Evolutionary conservation across 441 rosid genomes (phyloP).

Genomic region (Aquilaria agallochum): DNA sequence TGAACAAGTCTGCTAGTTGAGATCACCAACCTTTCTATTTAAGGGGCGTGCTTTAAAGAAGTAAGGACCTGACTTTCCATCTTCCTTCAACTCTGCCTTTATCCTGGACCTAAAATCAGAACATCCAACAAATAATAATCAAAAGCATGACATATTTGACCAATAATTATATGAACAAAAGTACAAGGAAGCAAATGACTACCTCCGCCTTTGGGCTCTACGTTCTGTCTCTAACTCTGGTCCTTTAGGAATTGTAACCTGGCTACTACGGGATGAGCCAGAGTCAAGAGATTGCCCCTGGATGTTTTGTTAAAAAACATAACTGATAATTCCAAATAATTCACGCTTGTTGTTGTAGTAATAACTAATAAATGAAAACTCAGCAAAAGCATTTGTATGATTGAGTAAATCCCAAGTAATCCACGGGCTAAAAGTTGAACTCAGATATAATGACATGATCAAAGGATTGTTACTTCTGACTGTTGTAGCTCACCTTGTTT

Average conservation of each 20-base stretch:
- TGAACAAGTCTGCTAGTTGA: background rate
- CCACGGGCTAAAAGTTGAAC: background rate
- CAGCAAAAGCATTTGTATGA: background rate
- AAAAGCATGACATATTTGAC: slow-evolving; percentile 3
- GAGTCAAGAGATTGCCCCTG: slow-evolving; percentile 41
- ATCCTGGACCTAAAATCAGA: slow-evolving; percentile 48
- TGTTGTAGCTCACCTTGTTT: slow-evolving; percentile 31
- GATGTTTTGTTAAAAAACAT: slow-evolving; percentile 13
- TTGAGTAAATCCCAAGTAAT: background rate
- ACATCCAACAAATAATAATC: slow-evolving; percentile 3
- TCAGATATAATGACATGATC: background rate
- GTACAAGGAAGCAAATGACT: slow-evolving; percentile 5
- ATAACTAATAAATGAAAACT: background rate
- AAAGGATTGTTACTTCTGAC: too few species aligned
- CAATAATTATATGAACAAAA: background rate
- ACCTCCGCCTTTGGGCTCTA: slow-evolving; percentile 67
- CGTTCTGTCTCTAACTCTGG: slow-evolving; percentile 70
- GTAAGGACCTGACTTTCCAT: slow-evolving; percentile 26
- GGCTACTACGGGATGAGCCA: slow-evolving; percentile 24
- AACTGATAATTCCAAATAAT: background rate
- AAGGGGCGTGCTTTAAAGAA: slow-evolving; percentile 45
- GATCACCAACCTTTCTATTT: slow-evolving; percentile 44
- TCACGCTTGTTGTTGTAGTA: background rate
- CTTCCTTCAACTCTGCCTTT: slow-evolving; percentile 31
- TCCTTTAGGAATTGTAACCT: slow-evolving; percentile 70